Evolutionary conservation across 192 early-diverging fungal genomes (phyloP).

Genomic region (Podila epigama): DNA sequence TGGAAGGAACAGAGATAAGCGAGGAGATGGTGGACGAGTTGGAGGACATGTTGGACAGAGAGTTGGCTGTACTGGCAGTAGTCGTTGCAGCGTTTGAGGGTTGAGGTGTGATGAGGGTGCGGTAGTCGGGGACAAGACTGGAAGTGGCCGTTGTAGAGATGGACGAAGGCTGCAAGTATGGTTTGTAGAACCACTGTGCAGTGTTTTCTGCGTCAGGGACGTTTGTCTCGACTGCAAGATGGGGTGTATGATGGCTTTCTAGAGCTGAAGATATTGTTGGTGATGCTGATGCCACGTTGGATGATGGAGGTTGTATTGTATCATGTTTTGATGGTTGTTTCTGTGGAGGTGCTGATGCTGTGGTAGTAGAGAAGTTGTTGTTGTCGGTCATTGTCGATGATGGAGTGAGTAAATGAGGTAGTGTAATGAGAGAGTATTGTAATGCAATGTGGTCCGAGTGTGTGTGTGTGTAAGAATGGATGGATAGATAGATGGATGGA

Average conservation of each 20-base stretch:
- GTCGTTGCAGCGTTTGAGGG: too few relatives aligned
- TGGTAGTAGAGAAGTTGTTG: too few relatives aligned
- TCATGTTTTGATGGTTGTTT: not conserved
- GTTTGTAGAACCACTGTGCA: constrained; percentile 44
- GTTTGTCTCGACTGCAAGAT: constrained; percentile 13
- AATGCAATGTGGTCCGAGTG: too few relatives aligned
- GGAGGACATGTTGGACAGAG: not conserved
- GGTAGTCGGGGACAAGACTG: constrained; percentile 17
- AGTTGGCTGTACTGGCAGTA: not conserved
- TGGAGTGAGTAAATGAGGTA: too few relatives aligned
- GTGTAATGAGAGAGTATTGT: too few relatives aligned
- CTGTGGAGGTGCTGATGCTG: not conserved
- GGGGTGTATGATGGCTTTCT: not conserved
- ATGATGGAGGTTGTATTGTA: not conserved
- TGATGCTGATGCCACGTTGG: not conserved
- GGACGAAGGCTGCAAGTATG: constrained; percentile 29
- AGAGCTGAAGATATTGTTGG: not conserved
- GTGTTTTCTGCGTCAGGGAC: not conserved
- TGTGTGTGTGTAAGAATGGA: too few relatives aligned
- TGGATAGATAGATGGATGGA: too few relatives aligned
- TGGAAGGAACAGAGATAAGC: not conserved
- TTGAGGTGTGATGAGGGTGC: not conserved
- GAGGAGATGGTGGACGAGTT: constrained; percentile 1
- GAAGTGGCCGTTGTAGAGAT: constrained; percentile 42
- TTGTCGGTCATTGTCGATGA: too few relatives aligned